phyloP scores from a whole-genome alignment of 2,329 filamentous ascomycete genomes.

The Capronia coronata region DNA sequence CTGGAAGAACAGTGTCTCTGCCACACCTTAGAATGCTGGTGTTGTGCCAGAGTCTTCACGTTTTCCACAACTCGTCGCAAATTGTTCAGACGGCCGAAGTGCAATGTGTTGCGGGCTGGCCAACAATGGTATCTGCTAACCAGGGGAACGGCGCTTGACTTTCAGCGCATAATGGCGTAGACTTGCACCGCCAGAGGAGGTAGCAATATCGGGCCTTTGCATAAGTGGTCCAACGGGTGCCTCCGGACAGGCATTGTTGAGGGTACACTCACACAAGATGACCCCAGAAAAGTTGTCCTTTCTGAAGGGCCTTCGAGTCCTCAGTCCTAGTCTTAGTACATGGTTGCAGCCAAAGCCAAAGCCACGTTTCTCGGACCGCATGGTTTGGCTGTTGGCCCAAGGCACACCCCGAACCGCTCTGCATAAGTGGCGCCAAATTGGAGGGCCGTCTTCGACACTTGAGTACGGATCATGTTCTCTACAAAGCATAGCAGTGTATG shows the following conservation, averaged over 20 bases:
- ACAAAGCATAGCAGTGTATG: neutral
- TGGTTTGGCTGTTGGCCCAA: constrained; percentile 5
- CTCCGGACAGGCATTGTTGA: too few relatives aligned
- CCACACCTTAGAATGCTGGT: neutral
- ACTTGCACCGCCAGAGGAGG: neutral
- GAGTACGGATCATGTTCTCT: neutral
- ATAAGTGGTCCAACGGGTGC: too few relatives aligned
- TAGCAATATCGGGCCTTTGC: neutral
- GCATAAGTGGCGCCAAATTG: constrained; percentile 18
- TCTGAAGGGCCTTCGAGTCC: too few relatives aligned
- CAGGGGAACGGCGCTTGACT: neutral
- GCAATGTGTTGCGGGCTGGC: neutral
- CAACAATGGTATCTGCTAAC: neutral
- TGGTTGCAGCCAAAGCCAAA: constrained; percentile 22
- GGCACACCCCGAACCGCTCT: constrained; percentile 4
- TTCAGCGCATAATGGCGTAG: neutral
- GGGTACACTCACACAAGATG: too few relatives aligned
- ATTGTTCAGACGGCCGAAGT: neutral
- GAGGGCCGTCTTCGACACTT: neutral
- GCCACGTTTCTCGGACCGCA: constrained; percentile 24
- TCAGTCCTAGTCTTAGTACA: constrained; percentile 6
- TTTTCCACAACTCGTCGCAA: neutral
- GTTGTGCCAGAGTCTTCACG: neutral
- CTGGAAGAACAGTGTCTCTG: neutral
- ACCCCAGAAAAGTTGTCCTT: too few relatives aligned